Evolutionary conservation across 345 rosid genomes (phyloP).

Genomic region (Excoecaria agallocha): DNA sequence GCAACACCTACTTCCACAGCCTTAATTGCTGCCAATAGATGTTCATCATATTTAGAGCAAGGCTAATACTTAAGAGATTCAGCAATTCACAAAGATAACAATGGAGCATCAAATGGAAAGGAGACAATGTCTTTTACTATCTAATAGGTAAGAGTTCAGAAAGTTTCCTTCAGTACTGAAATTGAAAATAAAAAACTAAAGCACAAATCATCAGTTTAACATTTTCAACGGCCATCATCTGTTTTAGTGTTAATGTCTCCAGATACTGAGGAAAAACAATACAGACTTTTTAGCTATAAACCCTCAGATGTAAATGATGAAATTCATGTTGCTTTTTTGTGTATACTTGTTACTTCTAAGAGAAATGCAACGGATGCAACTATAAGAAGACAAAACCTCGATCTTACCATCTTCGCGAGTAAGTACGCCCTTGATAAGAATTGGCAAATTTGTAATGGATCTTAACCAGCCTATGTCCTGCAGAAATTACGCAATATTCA

Average conservation of each 20-base stretch:
- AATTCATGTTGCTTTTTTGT: background rate
- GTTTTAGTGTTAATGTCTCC: background rate
- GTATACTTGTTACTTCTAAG: background rate
- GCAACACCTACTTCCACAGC: slow-evolving; percentile 65
- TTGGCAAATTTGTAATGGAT: slow-evolving; percentile 71
- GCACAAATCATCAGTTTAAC: background rate
- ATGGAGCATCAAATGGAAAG: background rate
- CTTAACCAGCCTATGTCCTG: slow-evolving; percentile 81
- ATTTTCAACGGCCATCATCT: background rate
- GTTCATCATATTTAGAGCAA: slow-evolving; percentile 3
- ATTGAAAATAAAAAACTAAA: background rate
- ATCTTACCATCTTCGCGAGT: slow-evolving; percentile 77
- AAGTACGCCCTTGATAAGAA: slow-evolving; percentile 74
- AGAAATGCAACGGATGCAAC: background rate
- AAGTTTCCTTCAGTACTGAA: background rate
- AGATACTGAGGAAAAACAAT: background rate
- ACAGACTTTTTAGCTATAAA: background rate
- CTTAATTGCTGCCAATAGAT: slow-evolving; percentile 50
- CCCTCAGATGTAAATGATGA: background rate
- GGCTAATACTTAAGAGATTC: background rate
- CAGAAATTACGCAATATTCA: slow-evolving; percentile 11
- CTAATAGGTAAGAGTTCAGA: background rate
- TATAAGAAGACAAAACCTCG: slow-evolving; percentile 15
- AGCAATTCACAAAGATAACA: background rate
- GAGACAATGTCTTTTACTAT: background rate